Base-by-base conservation (phyloP, 805 yeast species). In the Candida vaughaniae region DNA sequence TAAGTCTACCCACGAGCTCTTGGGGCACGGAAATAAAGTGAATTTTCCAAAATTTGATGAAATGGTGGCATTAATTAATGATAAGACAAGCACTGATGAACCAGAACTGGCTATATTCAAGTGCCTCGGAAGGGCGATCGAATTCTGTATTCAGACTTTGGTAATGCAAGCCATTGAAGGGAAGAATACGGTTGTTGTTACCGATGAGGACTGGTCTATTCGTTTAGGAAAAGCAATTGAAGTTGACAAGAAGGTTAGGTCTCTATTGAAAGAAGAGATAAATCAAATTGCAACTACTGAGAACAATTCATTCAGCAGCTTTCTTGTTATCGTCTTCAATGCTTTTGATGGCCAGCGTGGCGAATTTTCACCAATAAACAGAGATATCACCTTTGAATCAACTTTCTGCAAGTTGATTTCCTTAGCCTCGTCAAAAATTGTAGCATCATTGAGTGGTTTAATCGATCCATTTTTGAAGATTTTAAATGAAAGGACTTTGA, bases 181-280 rank as follows among this genome's bases (percentile, higher is more conserved):
- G 0, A 62, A 70, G 11, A 46, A 58, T 0, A 79, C 89, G 0
- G 80, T 81, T 2, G 56, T 86, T 31, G 76, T 75, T 0, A 62
- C 72, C 16, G 95, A 88, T 53, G 83, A 82, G 43, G 82, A 83
- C 35, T 88, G 95, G 95, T 62, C 67, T 3, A 60, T 75, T 0
- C 69, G 91, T 49, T 49, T 85, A 17, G 87, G 82, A 7, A 85
- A 78, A 41, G 85, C 91, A 0, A 35, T 85, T 8, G 82, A 77
- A 27, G 60, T 73, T 28, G 95, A 88, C 51, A 67, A 67, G 0
- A 52, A 48, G 2, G 85, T 84, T 1, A 64, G 64, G 16, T 29
- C 33, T 0, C 43, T 53, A 6, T 41, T 65, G 14, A 41, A 46
- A n/a, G 14, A 37, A 2, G 53, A 58, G 22, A 55, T 64, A 14